Conservation (phyloP, 164 flowering plant genomes). For the Stephania cephalantha region DNA sequence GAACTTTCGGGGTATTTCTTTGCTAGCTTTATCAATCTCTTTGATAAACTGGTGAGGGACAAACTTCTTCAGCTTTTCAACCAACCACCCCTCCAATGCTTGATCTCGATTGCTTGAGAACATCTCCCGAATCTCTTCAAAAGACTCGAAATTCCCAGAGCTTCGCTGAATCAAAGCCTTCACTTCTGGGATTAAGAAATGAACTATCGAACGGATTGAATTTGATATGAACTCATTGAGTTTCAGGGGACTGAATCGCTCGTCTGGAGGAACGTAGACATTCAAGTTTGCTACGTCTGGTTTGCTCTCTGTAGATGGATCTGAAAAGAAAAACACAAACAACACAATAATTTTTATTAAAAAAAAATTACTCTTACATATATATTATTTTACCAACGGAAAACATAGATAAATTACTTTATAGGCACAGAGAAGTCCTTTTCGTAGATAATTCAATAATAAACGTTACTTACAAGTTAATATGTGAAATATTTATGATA, state of each 20-base stretch:
- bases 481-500: too few relatives aligned
- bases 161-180: conserved; percentile 32
- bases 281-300: conserved; percentile 24
- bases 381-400: too few relatives aligned
- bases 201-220: conserved; percentile 39
- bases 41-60: conserved; percentile 44
- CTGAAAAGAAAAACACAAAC: conserved; percentile 10
- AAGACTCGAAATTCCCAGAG: conserved; percentile 12
- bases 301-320: conserved; percentile 31
- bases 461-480: too few relatives aligned
- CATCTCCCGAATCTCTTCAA: conserved; percentile 16
- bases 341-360: neutral
- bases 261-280: conserved; percentile 45
- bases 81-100: conserved; percentile 10
- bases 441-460: too few relatives aligned
- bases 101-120: neutral
- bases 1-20: conserved; percentile 34
- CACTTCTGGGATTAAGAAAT: conserved; percentile 43
- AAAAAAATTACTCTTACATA: too few relatives aligned
- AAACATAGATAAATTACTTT: too few relatives aligned
- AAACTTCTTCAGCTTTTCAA: conserved; percentile 25
- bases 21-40: conserved; percentile 44
- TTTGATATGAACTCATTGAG: conserved; percentile 33
- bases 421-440: too few relatives aligned
- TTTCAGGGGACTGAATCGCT: conserved; percentile 33